These are phyloP conservation scores for Tausonia pullulans DNA, from an alignment of 1,284 basidiomycete genomes.

Conservation along the genomic window DNA sequence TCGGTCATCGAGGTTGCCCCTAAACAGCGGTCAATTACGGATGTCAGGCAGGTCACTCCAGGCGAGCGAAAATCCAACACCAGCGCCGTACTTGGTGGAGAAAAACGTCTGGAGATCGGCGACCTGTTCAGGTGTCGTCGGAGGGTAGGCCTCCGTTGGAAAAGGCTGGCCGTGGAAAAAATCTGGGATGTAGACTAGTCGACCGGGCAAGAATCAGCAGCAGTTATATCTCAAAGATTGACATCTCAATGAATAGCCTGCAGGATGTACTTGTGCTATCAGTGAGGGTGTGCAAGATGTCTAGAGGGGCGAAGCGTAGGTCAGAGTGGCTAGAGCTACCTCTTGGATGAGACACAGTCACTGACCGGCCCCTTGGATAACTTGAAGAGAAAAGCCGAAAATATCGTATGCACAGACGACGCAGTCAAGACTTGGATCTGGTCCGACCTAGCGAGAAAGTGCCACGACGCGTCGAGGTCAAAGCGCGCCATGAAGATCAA, in stretches of 20 bases:
- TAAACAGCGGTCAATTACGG: background rate
- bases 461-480: too few relatives aligned
- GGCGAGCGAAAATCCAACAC: background rate
- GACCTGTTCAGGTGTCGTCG: background rate
- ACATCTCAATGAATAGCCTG: too few relatives aligned
- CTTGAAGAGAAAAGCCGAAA: conserved; percentile 6
- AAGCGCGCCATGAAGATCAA: too few relatives aligned
- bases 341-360: background rate
- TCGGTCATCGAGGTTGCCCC: conserved; percentile 7
- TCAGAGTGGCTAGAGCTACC: background rate
- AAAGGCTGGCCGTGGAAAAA: conserved; percentile 4
- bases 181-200: conserved; percentile 12
- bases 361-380: conserved; percentile 7
- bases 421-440: conserved; percentile 1
- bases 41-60: background rate
- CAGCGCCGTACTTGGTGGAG: background rate
- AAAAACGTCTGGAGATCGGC: conserved; percentile 4
- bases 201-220: background rate
- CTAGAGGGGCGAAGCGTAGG: background rate
- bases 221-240: too few relatives aligned
- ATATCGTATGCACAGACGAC: conserved; percentile 3
- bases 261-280: background rate
- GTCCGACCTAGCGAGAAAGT: background rate
- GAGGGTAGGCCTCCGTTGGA: conserved; percentile 5
- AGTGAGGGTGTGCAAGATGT: conserved; percentile 7